These are phyloP conservation scores for Oryza coarctata DNA, from an alignment of 176 grass and related monocot species.

Conservation along the genomic window DNA sequence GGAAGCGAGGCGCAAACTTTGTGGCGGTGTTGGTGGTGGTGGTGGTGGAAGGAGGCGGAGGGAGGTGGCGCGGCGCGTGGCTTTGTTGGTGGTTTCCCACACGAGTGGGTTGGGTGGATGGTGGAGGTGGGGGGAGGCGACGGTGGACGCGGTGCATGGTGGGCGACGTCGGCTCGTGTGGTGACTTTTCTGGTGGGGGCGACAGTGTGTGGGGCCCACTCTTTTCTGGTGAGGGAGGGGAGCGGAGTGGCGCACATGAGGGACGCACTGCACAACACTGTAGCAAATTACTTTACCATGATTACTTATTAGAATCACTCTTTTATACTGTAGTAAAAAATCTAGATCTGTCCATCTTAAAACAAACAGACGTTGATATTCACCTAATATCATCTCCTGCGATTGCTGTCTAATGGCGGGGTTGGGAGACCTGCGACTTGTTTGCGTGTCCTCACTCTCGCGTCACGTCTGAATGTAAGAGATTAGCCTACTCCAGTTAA, in stretches of 20 bases:
- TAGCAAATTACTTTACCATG: no score
- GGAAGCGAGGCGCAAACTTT: neutral
- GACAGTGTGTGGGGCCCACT: neutral
- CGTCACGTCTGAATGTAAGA: neutral
- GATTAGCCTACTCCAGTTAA: neutral
- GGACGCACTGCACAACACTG: no score
- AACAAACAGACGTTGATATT: no score
- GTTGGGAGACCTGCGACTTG: constrained; percentile 14
- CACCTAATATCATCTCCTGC: no score
- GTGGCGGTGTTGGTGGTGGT: constrained; percentile 10
- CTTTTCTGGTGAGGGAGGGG: constrained; percentile 13
- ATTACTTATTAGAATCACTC: no score
- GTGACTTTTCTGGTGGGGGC: neutral
- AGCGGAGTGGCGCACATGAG: no score
- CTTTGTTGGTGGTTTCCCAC: constrained; percentile 11
- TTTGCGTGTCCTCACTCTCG: neutral
- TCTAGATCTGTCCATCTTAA: no score
- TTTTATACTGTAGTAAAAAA: no score
- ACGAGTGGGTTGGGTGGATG: constrained; percentile 18
- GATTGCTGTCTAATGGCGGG: no score
- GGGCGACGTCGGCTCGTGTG: neutral
- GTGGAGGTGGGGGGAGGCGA: neutral
- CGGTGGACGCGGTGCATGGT: constrained; percentile 42
- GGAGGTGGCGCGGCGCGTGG: constrained; percentile 10
- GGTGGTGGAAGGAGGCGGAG: neutral